Evolutionary conservation across 1,139 yeast species (phyloP).

Genomic region (Pneumocystis jirovecii): DNA sequence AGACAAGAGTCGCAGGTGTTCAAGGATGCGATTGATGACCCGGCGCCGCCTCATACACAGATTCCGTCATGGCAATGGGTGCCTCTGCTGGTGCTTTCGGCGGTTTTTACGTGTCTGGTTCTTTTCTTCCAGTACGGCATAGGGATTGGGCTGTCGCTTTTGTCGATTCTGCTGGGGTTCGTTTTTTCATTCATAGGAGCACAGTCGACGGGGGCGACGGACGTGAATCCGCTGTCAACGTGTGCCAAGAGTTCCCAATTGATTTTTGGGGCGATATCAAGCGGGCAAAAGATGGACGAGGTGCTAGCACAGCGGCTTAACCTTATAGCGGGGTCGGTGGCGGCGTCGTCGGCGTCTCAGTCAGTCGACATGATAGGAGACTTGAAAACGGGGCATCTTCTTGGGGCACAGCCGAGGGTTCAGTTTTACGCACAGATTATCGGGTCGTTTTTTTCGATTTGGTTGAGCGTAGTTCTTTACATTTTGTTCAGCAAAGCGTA

Average conservation of each 20-base stretch:
- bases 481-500: constrained; percentile 9
- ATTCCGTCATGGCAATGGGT: constrained; percentile 11
- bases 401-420: constrained; percentile 8
- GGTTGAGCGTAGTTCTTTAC: constrained; percentile 9
- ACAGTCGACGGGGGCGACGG: constrained; percentile 11
- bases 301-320: constrained; percentile 6
- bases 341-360: constrained; percentile 11
- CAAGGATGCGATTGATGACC: neutral
- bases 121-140: constrained; percentile 7
- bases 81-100: constrained; percentile 3
- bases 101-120: constrained; percentile 10
- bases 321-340: constrained; percentile 10
- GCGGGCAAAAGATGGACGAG: constrained; percentile 7
- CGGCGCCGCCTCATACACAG: constrained; percentile 6
- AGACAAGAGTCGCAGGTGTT: neutral
- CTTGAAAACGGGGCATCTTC: constrained; percentile 9
- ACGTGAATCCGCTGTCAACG: constrained; percentile 11
- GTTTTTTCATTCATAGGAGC: constrained; percentile 10
- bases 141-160: constrained; percentile 7
- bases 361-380: constrained; percentile 13
- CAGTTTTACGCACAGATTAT: constrained; percentile 10
- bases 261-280: constrained; percentile 9
- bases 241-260: constrained; percentile 11
- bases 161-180: constrained; percentile 9
- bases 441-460: constrained; percentile 9